A percentile compares a stretch with the other conserved stretches of the same genome.
Conservation (phyloP, 345 rosid genomes). For the Nephelium lappaceum region DNA sequence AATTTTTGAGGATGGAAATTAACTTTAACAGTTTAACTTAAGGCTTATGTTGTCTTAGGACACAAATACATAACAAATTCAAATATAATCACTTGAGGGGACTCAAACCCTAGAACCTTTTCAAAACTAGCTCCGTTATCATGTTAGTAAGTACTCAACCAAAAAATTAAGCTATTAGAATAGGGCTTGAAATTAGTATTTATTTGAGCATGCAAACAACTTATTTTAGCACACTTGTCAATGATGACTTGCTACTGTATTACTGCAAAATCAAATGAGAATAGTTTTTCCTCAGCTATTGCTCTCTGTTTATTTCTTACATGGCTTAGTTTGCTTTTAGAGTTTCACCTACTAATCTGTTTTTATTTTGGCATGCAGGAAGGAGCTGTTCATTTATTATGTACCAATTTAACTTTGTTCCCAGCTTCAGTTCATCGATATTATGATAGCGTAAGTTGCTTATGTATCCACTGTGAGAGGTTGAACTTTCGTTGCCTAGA, state of each 20-base stretch:
- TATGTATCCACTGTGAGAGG: neutral
- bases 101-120: neutral
- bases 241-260: neutral
- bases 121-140: neutral
- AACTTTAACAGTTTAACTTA: no score
- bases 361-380: slow-evolving; percentile 59
- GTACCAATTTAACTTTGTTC: slow-evolving; percentile 52
- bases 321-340: neutral
- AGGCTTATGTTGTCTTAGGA: no score
- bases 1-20: no score
- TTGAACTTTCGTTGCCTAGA: neutral
- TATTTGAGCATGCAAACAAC: neutral
- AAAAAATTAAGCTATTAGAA: neutral
- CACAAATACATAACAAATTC: neutral
- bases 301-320: slow-evolving; percentile 1
- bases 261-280: neutral
- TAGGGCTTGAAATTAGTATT: neutral
- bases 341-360: slow-evolving; percentile 17
- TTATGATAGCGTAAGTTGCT: slow-evolving; percentile 60
- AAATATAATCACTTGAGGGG: neutral
- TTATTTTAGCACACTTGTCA: neutral
- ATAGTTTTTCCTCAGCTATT: neutral
- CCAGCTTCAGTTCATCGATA: slow-evolving; percentile 65
- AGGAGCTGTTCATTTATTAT: slow-evolving; percentile 52
- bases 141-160: neutral